phyloP scores from a whole-genome alignment of 2,329 filamentous ascomycete genomes.

The Colletotrichum acutatum region DNA sequence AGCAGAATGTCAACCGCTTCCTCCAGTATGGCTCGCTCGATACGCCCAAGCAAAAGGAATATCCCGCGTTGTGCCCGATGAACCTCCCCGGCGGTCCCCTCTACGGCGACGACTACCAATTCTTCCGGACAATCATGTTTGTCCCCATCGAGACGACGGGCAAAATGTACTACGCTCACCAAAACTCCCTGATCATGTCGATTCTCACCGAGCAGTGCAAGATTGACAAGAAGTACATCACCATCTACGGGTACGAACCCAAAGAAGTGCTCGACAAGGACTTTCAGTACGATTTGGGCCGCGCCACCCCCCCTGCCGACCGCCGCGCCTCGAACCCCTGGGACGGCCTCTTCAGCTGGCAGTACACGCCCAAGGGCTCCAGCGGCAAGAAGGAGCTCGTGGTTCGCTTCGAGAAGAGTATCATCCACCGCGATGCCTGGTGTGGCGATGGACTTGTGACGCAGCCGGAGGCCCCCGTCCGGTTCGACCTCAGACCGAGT shows the following conservation, averaged over 20 bases:
- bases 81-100: background rate
- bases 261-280: slow-evolving; percentile 2
- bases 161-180: background rate
- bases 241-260: slow-evolving; percentile 14
- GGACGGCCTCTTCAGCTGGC: slow-evolving; percentile 26
- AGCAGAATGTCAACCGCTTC: slow-evolving; percentile 25
- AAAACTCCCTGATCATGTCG: background rate
- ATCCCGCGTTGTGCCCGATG: slow-evolving; percentile 7
- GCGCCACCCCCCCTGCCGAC: background rate
- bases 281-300: background rate
- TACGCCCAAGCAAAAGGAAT: background rate
- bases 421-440: slow-evolving; percentile 42
- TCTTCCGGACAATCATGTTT: slow-evolving; percentile 27
- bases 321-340: slow-evolving; percentile 11
- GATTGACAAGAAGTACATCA: slow-evolving; percentile 16
- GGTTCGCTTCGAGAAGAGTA: slow-evolving; percentile 30
- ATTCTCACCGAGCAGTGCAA: slow-evolving; percentile 10
- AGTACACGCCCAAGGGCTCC: slow-evolving; percentile 21
- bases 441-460: slow-evolving; percentile 10
- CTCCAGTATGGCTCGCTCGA: background rate
- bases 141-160: slow-evolving; percentile 3
- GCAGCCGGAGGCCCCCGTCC: background rate
- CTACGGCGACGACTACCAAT: background rate
- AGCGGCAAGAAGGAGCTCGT: slow-evolving; percentile 20
- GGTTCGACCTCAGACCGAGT: background rate